phyloP scores from a whole-genome alignment of 2,329 filamentous ascomycete species.

The Neonectria magnoliae region DNA sequence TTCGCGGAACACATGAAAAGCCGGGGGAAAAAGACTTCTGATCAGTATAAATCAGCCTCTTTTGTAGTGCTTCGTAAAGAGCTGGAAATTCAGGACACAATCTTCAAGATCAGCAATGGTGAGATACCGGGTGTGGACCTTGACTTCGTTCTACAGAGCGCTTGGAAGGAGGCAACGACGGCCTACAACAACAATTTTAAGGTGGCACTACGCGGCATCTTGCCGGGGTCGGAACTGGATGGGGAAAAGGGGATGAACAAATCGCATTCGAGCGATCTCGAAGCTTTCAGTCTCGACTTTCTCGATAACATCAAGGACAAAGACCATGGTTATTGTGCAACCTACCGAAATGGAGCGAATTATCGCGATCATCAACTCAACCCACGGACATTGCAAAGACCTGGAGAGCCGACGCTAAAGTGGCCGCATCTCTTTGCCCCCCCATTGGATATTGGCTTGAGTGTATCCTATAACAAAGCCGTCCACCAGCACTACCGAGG shows the following conservation, averaged over 20 bases:
- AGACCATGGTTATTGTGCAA: constrained; percentile 1
- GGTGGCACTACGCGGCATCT: neutral
- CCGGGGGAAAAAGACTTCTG: too few relatives aligned
- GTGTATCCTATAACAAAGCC: constrained; percentile 20
- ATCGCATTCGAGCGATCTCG: constrained; percentile 30
- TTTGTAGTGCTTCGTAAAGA: constrained; percentile 25
- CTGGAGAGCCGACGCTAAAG: neutral
- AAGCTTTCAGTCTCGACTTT: constrained; percentile 31
- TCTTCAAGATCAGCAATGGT: constrained; percentile 18
- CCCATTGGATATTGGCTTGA: too few relatives aligned
- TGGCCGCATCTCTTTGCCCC: neutral
- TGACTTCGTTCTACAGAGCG: constrained; percentile 8
- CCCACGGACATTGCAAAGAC: neutral
- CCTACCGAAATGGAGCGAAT: constrained; percentile 37
- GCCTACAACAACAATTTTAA: neutral
- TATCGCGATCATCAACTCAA: constrained; percentile 12
- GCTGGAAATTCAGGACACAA: constrained; percentile 20
- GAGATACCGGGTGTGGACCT: constrained; percentile 5
- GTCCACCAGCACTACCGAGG: constrained; percentile 21
- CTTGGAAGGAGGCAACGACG: constrained; percentile 25
- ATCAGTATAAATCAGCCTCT: too few relatives aligned
- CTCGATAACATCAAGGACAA: constrained; percentile 9
- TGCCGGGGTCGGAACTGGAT: constrained; percentile 28
- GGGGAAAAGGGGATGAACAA: constrained; percentile 21
- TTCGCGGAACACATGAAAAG: neutral